Base-by-base conservation (phyloP, 2,329 filamentous ascomycete species). In the Fusarium sp. region DNA sequence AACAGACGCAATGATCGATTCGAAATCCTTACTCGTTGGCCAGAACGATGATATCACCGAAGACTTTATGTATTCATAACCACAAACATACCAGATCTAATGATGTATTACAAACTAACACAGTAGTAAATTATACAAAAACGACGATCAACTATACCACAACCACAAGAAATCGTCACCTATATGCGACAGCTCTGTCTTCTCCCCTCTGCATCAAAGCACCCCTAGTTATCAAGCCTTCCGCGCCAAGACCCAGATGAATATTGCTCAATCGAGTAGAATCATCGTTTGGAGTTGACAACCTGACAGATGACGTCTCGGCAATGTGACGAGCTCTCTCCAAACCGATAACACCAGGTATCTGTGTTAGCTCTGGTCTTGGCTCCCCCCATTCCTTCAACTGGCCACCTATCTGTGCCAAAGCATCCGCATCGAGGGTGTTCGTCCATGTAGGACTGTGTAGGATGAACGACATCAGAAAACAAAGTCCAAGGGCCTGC, bases 371-470 rank as follows among this genome's bases (percentile, higher is more conserved):
- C 0, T 43, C 27, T 3, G 57, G 20, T 3, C 58, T 62, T 1
- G 47, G 32, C 34, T 68, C 46, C 15, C 47, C 58, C 44, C 32
- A 63, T 27, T 70, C 66, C 32, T 59, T 53, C 12, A 70, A 40
- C 11, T 68, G 59, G 1, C 47, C 49, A 2, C 54, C 61, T 2
- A 65, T 58, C 18, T 58, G 51, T 5, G 43, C 32, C n/a, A 73
- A 8, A 5, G 61, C 30, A n/a, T 71, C 60, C 0, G 69, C 66
- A 24, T 71, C 59, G 8, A 74, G 47, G 14, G 32, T 34, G 2
- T n/a, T 11, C 2, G 61, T 72, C 59, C 63, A 74, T 16, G 49
- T 66, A 6, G 63, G 71, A 2, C 14, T 25, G 27, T 38, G 44
- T 5, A 55, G 46, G 12, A 62, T 60, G 11, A 61, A 71, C 8